A percentile compares a stretch with the other conserved stretches of the same genome.
phyloP scores from a whole-genome alignment of 805 yeast species.

The Maudiozyma barnettii region DNA sequence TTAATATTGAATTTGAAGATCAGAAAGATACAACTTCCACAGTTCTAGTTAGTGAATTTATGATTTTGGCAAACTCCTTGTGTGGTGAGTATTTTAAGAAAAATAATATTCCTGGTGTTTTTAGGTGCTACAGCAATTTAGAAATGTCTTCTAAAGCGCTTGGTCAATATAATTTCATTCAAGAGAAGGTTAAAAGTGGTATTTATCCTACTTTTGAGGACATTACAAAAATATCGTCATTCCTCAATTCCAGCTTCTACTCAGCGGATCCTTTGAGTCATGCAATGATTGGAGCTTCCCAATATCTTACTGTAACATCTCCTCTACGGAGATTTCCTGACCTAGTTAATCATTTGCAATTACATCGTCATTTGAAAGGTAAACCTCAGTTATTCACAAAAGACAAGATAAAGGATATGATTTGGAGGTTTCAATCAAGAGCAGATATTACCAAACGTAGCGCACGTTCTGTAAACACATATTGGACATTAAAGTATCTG shows the following conservation, averaged over 20 bases:
- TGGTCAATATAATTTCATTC: slow-evolving; percentile 17
- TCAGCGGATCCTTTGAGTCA: slow-evolving; percentile 42
- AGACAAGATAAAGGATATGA: slow-evolving; percentile 29
- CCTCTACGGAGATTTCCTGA: slow-evolving; percentile 83
- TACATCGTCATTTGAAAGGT: slow-evolving; percentile 37
- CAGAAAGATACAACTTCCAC: slow-evolving; percentile 40
- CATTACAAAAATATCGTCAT: slow-evolving; percentile 34
- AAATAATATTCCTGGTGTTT: slow-evolving; percentile 43
- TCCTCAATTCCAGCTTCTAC: slow-evolving; percentile 45
- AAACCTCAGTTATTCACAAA: slow-evolving; percentile 24
- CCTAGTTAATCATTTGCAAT: slow-evolving; percentile 69
- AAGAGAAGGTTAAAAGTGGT: slow-evolving; percentile 13
- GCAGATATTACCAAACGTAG: slow-evolving; percentile 32
- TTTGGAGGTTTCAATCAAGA: slow-evolving; percentile 37
- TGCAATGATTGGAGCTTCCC: slow-evolving; percentile 49
- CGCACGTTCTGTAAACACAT: slow-evolving; percentile 25
- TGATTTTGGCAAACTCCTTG: slow-evolving; percentile 70
- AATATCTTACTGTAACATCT: slow-evolving; percentile 73
- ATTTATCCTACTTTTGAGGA: slow-evolving; percentile 31
- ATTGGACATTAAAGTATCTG: slow-evolving; percentile 31
- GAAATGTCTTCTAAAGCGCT: slow-evolving; percentile 21
- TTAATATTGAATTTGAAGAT: slow-evolving; percentile 17
- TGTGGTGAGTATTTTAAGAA: slow-evolving; percentile 40
- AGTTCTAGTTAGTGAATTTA: slow-evolving; percentile 66
- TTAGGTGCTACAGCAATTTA: slow-evolving; percentile 30